Evolutionary conservation across 495 filamentous ascomycete genomes (phyloP), one percentile per base, ranked within the genome.

Genomic region (Thermothielavioides terrestris): DNA sequence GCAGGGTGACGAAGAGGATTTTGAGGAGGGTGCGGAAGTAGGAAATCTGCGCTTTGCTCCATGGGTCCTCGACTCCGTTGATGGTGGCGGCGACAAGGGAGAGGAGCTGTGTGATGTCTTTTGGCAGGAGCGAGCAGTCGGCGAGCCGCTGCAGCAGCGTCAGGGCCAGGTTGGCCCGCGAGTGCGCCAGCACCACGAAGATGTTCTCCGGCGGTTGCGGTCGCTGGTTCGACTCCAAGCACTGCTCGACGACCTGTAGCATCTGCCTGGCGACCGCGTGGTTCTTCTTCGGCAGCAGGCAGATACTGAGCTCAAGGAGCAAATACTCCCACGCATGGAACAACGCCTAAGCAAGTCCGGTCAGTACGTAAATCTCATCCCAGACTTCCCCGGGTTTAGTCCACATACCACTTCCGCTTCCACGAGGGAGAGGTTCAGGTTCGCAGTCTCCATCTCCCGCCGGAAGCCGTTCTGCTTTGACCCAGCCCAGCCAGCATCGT

Each of bases 291-390:
- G 73, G 73, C 34, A 77, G 71, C 28, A 92, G 72, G 49, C 82
- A 81, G 14, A 76, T 74, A 57, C 83, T 87, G 37, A 97, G 77
- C 66, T 96, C 91, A 39, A 90, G 73, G 10, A 88, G 81, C 11
- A 99, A 79, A 41, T 85, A 81, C 63, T 88, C 90, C 92, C 92
- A 99, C 51, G 87, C 84, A 52, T 85, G 77, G 43, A 95, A 81
- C 28, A 99, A 79, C 47, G 74, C 74, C 84, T 89, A 37, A n/a
- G n/a, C n/a, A n/a, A n/a, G 37, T 28, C 10, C 37, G 51, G 60
- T 74, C 66, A 73, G 62, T 21, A 37, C 37, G 18, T 1, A 8
- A 2, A 14, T 37, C 31, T 28, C 4, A 15, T 3, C 9, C 28
- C 3, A 26, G 2, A 11, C 15, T 28, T 1, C n/a, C 31, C 17